A percentile compares a stretch with the other conserved stretches of the same genome.
These are phyloP conservation scores for Choiromyces venosus DNA, from an alignment of 495 filamentous ascomycete genomes.

Conservation along the genomic window DNA sequence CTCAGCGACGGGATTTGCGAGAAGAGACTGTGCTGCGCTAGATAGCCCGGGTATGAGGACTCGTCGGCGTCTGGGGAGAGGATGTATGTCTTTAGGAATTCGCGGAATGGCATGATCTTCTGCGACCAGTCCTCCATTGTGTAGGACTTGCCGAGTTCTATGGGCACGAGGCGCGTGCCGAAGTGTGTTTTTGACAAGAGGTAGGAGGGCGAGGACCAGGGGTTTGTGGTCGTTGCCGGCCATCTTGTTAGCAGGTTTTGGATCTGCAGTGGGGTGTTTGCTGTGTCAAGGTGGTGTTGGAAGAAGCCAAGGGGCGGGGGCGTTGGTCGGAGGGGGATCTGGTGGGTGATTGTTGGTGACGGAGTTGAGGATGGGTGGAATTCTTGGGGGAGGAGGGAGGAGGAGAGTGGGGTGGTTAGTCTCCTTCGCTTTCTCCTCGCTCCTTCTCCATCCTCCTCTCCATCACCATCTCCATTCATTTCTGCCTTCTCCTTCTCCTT, in stretches of 20 bases:
- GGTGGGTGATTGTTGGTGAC: slow-evolving; percentile 43
- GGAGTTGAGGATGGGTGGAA: slow-evolving; percentile 10
- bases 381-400: slow-evolving; percentile 42
- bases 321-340: slow-evolving; percentile 41
- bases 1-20: slow-evolving; percentile 72
- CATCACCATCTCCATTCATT: slow-evolving; percentile 12
- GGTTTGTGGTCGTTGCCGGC: slow-evolving; percentile 65
- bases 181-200: slow-evolving; percentile 67
- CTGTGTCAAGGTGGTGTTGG: slow-evolving; percentile 54
- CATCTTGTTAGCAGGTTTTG: slow-evolving; percentile 59
- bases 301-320: slow-evolving; percentile 58
- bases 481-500: slow-evolving; percentile 53
- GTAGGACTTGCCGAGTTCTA: slow-evolving; percentile 87
- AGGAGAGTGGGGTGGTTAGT: slow-evolving; percentile 37
- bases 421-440: slow-evolving; percentile 45
- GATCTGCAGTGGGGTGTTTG: slow-evolving; percentile 64
- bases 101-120: slow-evolving; percentile 65
- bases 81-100: slow-evolving; percentile 54
- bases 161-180: slow-evolving; percentile 73
- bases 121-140: slow-evolving; percentile 84
- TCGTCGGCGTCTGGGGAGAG: not conserved
- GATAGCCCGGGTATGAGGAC: slow-evolving; percentile 55
- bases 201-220: slow-evolving; percentile 71
- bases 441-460: slow-evolving; percentile 22
- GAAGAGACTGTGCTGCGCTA: slow-evolving; percentile 88